These are phyloP conservation scores for Suillus plorans DNA, from an alignment of 768 basidiomycete species.

Conservation along the genomic window DNA sequence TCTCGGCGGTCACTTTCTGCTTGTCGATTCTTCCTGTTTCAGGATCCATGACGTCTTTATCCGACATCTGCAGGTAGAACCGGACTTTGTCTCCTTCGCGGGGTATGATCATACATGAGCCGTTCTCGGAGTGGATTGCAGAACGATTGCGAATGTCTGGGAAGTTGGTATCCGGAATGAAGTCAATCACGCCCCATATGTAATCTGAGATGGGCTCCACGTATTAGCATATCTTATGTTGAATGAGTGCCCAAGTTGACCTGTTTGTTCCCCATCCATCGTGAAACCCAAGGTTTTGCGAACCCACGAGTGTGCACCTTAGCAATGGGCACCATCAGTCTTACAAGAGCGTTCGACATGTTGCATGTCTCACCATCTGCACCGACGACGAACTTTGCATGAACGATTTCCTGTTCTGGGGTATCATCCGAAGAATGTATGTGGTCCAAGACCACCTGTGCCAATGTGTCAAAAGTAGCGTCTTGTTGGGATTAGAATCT, in stretches of 20 bases:
- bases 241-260: slow-evolving; percentile 17
- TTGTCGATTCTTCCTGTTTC: slow-evolving; percentile 55
- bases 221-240: not conserved
- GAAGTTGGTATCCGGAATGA: slow-evolving; percentile 69
- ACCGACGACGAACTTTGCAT: slow-evolving; percentile 36
- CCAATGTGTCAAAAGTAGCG: not conserved
- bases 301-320: slow-evolving; percentile 49
- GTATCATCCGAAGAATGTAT: slow-evolving; percentile 14
- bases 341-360: not conserved
- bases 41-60: slow-evolving; percentile 43
- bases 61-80: slow-evolving; percentile 68
- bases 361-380: slow-evolving; percentile 29
- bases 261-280: slow-evolving; percentile 52
- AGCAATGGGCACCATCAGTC: not conserved
- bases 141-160: slow-evolving; percentile 70
- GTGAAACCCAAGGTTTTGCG: slow-evolving; percentile 41
- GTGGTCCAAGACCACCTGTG: slow-evolving; percentile 6
- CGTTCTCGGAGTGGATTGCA: slow-evolving; percentile 67
- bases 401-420: slow-evolving; percentile 34
- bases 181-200: slow-evolving; percentile 83
- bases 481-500: not conserved
- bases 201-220: slow-evolving; percentile 43
- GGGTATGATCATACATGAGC: slow-evolving; percentile 74
- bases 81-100: slow-evolving; percentile 68
- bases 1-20: slow-evolving; percentile 45